Percentiles rank a stretch among this genome's conserved stretches.
Conservation (phyloP, 1,139 yeast genomes). For the Yamadazyma pseudoaaseri region DNA sequence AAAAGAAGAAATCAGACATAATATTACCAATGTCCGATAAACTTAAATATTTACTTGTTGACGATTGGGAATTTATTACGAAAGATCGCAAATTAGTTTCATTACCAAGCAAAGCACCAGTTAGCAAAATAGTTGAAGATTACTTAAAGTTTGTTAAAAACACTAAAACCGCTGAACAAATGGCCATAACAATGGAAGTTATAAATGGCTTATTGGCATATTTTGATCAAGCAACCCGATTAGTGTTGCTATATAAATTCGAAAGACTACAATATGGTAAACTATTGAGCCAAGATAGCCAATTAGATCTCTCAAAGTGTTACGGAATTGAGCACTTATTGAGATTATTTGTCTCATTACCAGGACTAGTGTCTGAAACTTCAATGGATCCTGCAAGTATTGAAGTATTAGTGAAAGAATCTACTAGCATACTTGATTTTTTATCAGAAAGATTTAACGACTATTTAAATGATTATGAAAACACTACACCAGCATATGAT, state of each 20-base stretch:
- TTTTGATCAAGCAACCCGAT: conserved; percentile 73
- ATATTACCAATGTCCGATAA: conserved; percentile 52
- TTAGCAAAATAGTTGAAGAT: conserved; percentile 49
- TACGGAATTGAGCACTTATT: conserved; percentile 83
- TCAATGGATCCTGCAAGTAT: conserved; percentile 79
- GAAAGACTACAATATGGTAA: conserved; percentile 81
- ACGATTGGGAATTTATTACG: conserved; percentile 92
- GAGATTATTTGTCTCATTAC: conserved; percentile 71
- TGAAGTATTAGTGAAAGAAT: conserved; percentile 39
- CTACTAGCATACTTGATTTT: conserved; percentile 54
- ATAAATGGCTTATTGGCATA: conserved; percentile 68
- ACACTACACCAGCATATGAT: conserved; percentile 66
- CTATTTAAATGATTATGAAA: conserved; percentile 48
- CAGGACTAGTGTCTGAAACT: conserved; percentile 76
- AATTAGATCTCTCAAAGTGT: conserved; percentile 31
- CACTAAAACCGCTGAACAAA: conserved; percentile 24
- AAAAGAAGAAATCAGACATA: conserved; percentile 15
- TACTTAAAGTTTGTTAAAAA: conserved; percentile 41
- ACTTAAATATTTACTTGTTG: conserved; percentile 71
- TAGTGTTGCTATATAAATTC: conserved; percentile 72
- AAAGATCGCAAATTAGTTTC: conserved; percentile 69
- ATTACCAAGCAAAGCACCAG: conserved; percentile 57
- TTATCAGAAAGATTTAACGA: conserved; percentile 48
- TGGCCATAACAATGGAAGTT: conserved; percentile 65
- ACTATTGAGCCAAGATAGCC: conserved; percentile 29